Evolutionary conservation across 1,284 basidiomycete species (phyloP), one percentile per base, ranked within the genome.

Genomic region (Stereum hirsutum): DNA sequence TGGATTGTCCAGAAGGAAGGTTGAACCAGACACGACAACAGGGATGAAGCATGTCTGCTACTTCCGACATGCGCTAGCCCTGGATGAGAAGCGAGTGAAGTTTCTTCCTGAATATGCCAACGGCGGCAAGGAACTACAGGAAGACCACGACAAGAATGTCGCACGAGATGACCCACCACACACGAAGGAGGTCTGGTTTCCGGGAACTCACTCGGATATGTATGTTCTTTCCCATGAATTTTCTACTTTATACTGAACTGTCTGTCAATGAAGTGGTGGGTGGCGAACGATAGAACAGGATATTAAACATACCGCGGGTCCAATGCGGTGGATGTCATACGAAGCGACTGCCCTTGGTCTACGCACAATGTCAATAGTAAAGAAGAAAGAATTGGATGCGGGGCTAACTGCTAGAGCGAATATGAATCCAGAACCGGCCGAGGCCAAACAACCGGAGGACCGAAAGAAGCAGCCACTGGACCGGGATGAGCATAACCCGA

Each of bases 11-110:
- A 48, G 59, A 42, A 40, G 42, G 1, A 57, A 39, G 23, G 51
- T 43, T 11, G 33, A 66, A 10, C 63, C 57, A 1, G 48, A 38
- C 2, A 53, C 53, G 10, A 32, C 44, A 39, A 10, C 52, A 53
- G 2, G 53, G 52, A 12, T 34, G 33, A 19, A 52, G 50, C 56
- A 63, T 44, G 51, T 62, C n/a, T 64, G 60, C 30, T 54, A 53
- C 44, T 64, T 67, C 28, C 51, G 57, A 6, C 55, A 59, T 42
- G 56, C 55, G 10, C 49, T 59, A 8, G 56, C 57, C 2, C 46
- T 59, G 1, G 56, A 59, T 38, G 57, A 59, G 43, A 48, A 47
- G 14, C 49, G 55, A 1, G 55, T 54, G 24, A 55, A 55, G 36
- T 56, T 55, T 20, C 47, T 49, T 6, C 52, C 55, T 5, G 54